Conservation (phyloP, 2,329 filamentous ascomycete species). For the Ophioceras dolichostomum region DNA sequence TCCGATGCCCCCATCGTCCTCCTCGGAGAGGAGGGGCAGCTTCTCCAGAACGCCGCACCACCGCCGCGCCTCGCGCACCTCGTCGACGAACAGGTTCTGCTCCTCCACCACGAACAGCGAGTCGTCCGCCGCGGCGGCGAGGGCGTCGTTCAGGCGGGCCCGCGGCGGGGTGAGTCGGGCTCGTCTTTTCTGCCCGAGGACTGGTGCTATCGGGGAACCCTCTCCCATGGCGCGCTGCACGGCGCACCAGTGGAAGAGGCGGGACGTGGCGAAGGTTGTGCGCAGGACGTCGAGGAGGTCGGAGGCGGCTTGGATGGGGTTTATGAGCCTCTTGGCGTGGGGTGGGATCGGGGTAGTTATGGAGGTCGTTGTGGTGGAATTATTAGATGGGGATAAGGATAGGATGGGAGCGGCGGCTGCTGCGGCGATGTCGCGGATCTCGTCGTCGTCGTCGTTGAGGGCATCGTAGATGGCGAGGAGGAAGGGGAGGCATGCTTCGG, state of each 20-base stretch:
- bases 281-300: conserved; percentile 31
- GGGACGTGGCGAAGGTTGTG: conserved; percentile 17
- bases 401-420: conserved; percentile 33
- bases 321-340: conserved; percentile 17
- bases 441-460: conserved; percentile 85
- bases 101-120: conserved; percentile 80
- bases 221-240: conserved; percentile 27
- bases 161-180: conserved; percentile 15
- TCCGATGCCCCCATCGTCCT: conserved; percentile 5
- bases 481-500: conserved; percentile 34
- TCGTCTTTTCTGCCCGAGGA: too few relatives aligned
- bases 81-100: conserved; percentile 87
- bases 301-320: conserved; percentile 33
- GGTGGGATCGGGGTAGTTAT: conserved; percentile 26
- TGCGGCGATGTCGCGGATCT: conserved; percentile 59
- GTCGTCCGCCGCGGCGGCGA: conserved; percentile 41
- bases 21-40: conserved; percentile 6
- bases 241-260: conserved; percentile 26
- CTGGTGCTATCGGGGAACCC: neutral
- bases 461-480: conserved; percentile 61
- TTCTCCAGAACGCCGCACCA: conserved; percentile 46
- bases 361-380: conserved; percentile 41
- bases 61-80: conserved; percentile 57
- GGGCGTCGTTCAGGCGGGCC: conserved; percentile 28
- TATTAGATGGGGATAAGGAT: conserved; percentile 8